Base-by-base conservation (phyloP, 1,139 yeast genomes). In the Scheffersomyces cryptocercus region DNA sequence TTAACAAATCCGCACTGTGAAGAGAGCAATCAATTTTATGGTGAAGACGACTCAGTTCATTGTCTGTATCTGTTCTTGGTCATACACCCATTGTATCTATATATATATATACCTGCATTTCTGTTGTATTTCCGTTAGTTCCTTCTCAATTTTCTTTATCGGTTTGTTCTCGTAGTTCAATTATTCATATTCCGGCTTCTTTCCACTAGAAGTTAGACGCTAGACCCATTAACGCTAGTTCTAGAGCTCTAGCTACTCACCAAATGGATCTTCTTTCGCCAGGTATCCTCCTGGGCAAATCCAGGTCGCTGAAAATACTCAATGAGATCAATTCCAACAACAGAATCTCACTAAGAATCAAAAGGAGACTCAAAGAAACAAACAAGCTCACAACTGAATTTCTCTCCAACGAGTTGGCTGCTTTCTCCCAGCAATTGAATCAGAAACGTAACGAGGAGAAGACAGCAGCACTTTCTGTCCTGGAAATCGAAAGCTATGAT, bases 181-280 rank as follows among this genome's bases (percentile, higher is more conserved):
- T 20, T 20, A 3, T 20, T 6, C 26, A 20, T 20, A 20, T 6
- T 20, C 26, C 26, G 7, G 26, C 7, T 20, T 20, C 26, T 20
- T 20, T 20, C 26, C 8, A 9, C 26, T 7, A 20, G 26, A 5
- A 20, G 9, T 6, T 20, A 5, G 26, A 20, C 14, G 7, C 8
- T 20, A 6, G 26, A 20, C 26, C 26, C 20, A 16, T 5, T 16
- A 16, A 16, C 20, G 20, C 20, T 16, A 20, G 2, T 9, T 20
- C 26, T 20, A 20, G 26, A 20, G 3, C 26, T 5, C 9, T 20
- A 5, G 5, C n/a, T 2, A 13, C 8, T 31, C 15, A n/a, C 12
- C 10, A 12, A 13, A 53, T 52, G 55, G 56, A 53, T 47, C 48
- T 52, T 30, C 40, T 53, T 11, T 46, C 55, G 10, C 55, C 56